Conservation (phyloP, 1,284 basidiomycete species). For the Puccinia novopanici region DNA sequence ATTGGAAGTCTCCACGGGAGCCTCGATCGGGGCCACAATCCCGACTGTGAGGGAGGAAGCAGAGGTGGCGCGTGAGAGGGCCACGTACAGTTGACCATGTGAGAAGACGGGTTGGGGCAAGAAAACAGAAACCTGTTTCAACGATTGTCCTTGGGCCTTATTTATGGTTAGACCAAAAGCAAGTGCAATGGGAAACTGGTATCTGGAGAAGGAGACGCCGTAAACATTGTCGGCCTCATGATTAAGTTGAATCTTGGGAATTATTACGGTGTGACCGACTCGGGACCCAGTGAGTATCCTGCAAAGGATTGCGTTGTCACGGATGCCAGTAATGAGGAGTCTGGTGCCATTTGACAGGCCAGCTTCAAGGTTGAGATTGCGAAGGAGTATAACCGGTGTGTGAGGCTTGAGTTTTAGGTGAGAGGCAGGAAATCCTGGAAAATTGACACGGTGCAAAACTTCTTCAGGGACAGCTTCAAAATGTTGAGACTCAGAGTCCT, state of each 20-base stretch:
- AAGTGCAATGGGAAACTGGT: constrained; percentile 3
- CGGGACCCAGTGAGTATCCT: background rate
- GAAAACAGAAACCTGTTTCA: background rate
- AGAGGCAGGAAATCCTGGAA: background rate
- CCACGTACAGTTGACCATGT: constrained; percentile 35
- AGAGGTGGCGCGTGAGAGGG: too few species aligned
- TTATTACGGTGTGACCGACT: background rate
- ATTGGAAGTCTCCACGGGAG: too few species aligned
- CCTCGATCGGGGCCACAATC: too few species aligned
- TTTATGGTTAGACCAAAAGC: constrained; percentile 16
- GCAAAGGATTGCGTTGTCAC: background rate
- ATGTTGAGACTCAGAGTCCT: background rate
- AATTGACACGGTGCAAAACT: background rate
- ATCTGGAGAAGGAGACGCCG: background rate
- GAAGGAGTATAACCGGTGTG: background rate
- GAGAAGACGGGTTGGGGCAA: background rate
- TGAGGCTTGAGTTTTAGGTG: background rate
- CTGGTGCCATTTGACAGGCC: constrained; percentile 9
- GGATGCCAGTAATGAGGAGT: background rate
- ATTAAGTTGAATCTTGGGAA: constrained; percentile 10
- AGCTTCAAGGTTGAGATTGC: background rate
- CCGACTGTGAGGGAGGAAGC: too few species aligned
- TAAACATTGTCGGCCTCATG: background rate
- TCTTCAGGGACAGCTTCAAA: constrained; percentile 11
- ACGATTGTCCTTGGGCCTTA: constrained; percentile 23